phyloP scores from a whole-genome alignment of 2,329 filamentous ascomycete genomes.

The Akanthomyces uredinophilus region DNA sequence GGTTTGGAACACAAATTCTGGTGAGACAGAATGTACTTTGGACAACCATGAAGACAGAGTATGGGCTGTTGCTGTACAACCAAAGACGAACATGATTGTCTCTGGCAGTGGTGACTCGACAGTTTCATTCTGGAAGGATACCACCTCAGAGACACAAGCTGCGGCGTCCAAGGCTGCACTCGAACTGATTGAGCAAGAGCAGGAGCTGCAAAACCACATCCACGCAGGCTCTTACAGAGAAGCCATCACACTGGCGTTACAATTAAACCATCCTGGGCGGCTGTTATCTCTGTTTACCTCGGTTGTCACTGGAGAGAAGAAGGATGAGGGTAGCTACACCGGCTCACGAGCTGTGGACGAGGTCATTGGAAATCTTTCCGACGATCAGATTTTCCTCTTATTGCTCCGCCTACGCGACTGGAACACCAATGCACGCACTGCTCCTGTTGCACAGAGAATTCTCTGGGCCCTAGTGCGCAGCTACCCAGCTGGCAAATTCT shows the following conservation, averaged over 20 bases:
- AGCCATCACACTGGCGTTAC: conserved; percentile 84
- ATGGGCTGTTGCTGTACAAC: conserved; percentile 77
- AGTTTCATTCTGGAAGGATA: conserved; percentile 94
- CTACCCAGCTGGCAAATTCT: conserved; percentile 74
- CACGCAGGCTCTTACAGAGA: conserved; percentile 83
- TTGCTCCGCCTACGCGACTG: conserved; percentile 83
- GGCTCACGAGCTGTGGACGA: conserved; percentile 71
- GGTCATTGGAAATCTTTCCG: conserved; percentile 71
- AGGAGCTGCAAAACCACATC: conserved; percentile 89
- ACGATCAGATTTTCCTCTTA: conserved; percentile 80
- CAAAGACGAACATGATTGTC: conserved; percentile 65
- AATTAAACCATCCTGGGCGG: conserved; percentile 88
- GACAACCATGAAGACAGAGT: conserved; percentile 97
- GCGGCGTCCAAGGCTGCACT: conserved; percentile 69
- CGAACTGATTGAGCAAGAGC: conserved; percentile 85
- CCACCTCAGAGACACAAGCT: conserved; percentile 71
- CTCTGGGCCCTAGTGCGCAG: conserved; percentile 73
- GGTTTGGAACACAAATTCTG: conserved; percentile 84
- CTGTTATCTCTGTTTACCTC: conserved; percentile 78
- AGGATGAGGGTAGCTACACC: conserved; percentile 58
- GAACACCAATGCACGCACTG: conserved; percentile 92
- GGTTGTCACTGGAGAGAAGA: conserved; percentile 60
- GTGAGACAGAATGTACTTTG: conserved; percentile 81
- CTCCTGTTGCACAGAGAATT: conserved; percentile 78
- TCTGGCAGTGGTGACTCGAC: conserved; percentile 91